Percentiles rank a stretch among this genome's conserved stretches.
These are phyloP conservation scores for Neonectria ditissima DNA, from an alignment of 2,329 filamentous ascomycete species.

Conservation along the genomic window DNA sequence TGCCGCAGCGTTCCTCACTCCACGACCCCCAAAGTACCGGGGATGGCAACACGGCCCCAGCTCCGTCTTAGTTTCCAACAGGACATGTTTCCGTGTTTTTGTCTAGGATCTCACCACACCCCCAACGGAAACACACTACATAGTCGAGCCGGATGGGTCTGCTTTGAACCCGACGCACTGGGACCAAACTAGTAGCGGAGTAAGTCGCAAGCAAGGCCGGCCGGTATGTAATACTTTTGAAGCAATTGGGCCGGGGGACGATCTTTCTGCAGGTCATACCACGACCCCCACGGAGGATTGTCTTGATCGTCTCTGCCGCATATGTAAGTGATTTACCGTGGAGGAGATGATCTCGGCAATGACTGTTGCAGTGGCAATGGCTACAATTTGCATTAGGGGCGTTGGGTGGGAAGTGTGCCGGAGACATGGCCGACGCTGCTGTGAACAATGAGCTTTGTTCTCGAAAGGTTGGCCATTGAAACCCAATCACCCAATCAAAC, in stretches of 20 bases:
- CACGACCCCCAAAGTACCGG: constrained; percentile 2
- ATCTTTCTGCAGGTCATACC: constrained; percentile 1
- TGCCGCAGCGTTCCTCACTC: background rate
- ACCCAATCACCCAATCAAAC: too few relatives aligned
- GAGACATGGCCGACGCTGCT: too few relatives aligned
- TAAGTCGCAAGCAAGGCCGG: background rate
- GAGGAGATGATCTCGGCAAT: too few relatives aligned
- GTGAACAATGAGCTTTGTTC: too few relatives aligned
- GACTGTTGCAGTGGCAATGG: too few relatives aligned
- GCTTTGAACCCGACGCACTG: constrained; percentile 5
- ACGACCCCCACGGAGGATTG: constrained; percentile 16
- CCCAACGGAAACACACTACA: background rate
- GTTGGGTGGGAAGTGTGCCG: too few relatives aligned
- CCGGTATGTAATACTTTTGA: constrained; percentile 14
- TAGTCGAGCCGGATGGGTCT: background rate
- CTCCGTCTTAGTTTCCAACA: background rate
- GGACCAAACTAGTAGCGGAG: constrained; percentile 12
- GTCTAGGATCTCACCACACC: background rate
- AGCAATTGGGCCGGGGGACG: constrained; percentile 10
- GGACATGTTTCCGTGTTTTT: background rate
- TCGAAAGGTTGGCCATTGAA: too few relatives aligned
- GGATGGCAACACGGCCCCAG: background rate
- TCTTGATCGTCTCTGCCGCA: background rate
- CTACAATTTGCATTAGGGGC: too few relatives aligned
- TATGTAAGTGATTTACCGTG: background rate